A percentile compares a stretch with the other conserved stretches of the same genome.
Evolutionary conservation across 768 basidiomycete genomes (phyloP).

Genomic region (Tricholoma matsutake): DNA sequence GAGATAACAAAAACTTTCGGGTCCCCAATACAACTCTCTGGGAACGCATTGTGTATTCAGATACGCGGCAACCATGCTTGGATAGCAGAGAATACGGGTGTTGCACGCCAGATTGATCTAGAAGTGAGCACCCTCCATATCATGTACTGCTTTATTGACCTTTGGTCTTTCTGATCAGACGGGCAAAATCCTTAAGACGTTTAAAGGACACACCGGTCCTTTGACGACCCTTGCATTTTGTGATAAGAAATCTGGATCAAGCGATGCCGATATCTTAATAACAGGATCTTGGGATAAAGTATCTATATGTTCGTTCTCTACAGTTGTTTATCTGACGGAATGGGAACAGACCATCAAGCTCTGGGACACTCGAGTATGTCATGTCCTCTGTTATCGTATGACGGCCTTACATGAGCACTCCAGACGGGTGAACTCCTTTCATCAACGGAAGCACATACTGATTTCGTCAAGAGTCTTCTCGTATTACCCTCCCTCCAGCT

Average conservation of each 20-base stretch:
- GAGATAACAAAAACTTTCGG: constrained; percentile 70
- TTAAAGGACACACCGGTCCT: constrained; percentile 84
- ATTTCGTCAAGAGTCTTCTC: constrained; percentile 87
- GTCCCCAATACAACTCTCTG: constrained; percentile 70
- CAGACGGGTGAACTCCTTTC: constrained; percentile 73
- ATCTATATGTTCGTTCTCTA: background rate
- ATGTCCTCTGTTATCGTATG: constrained; percentile 3
- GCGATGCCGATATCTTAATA: constrained; percentile 56
- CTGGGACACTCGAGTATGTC: constrained; percentile 75
- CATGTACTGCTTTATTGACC: constrained; percentile 1
- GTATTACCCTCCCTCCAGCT: constrained; percentile 64
- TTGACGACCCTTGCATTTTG: constrained; percentile 80
- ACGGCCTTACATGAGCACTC: background rate
- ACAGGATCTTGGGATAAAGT: constrained; percentile 96
- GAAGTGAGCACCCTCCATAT: constrained; percentile 46
- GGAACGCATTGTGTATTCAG: constrained; percentile 71
- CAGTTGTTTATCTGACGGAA: constrained; percentile 9
- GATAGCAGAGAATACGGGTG: constrained; percentile 85
- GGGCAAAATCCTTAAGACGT: constrained; percentile 73
- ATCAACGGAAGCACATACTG: constrained; percentile 74
- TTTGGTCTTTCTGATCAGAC: constrained; percentile 45
- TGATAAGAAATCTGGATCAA: constrained; percentile 36
- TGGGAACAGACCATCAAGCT: constrained; percentile 70
- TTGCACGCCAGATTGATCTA: constrained; percentile 70
- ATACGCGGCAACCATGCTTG: constrained; percentile 68